Conservation (phyloP, 2,329 filamentous ascomycete genomes). For the Blastomyces emzantsi region DNA sequence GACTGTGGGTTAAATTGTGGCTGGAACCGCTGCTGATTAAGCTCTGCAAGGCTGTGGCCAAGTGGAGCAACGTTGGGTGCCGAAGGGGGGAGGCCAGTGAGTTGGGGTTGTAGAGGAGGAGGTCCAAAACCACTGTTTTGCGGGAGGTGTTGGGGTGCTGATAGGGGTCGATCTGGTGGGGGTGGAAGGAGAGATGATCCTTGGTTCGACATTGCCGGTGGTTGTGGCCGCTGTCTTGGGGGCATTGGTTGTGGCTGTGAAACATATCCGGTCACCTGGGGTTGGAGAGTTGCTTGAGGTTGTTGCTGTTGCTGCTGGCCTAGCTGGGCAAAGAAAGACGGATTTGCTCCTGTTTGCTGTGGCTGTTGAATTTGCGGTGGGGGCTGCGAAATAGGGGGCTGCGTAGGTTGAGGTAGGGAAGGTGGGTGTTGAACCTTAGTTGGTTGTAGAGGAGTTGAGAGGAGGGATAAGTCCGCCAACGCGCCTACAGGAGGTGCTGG, state of each 20-base stretch:
- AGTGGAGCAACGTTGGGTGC: slow-evolving; percentile 54
- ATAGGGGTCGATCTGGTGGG: slow-evolving; percentile 71
- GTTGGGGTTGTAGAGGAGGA: slow-evolving; percentile 70
- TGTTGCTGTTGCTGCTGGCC: slow-evolving; percentile 16
- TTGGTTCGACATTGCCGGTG: slow-evolving; percentile 54
- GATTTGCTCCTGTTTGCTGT: slow-evolving; percentile 39
- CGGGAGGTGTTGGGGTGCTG: slow-evolving; percentile 70
- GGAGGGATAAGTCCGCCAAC: slow-evolving; percentile 57
- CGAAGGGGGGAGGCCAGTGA: slow-evolving; percentile 61
- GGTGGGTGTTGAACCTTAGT: slow-evolving; percentile 41
- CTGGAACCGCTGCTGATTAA: slow-evolving; percentile 58
- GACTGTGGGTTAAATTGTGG: slow-evolving; percentile 44
- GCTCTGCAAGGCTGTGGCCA: slow-evolving; percentile 67
- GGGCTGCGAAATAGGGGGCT: slow-evolving; percentile 38
- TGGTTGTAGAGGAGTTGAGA: slow-evolving; percentile 52
- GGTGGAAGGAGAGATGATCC: slow-evolving; percentile 62
- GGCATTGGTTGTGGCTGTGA: slow-evolving; percentile 30
- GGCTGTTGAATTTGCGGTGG: slow-evolving; percentile 34
- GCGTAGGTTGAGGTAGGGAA: slow-evolving; percentile 40
- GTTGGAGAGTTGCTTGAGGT: slow-evolving; percentile 19
- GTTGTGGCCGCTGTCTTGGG: slow-evolving; percentile 59
- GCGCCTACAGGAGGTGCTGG: slow-evolving; percentile 57
- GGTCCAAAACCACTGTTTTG: slow-evolving; percentile 64
- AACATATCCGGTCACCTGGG: slow-evolving; percentile 33
- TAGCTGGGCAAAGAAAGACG: slow-evolving; percentile 45